Percentiles rank a stretch among this genome's conserved stretches.
Evolutionary conservation across 495 filamentous ascomycete genomes (phyloP).

Genomic region (Aspergillus heteromorphus): DNA sequence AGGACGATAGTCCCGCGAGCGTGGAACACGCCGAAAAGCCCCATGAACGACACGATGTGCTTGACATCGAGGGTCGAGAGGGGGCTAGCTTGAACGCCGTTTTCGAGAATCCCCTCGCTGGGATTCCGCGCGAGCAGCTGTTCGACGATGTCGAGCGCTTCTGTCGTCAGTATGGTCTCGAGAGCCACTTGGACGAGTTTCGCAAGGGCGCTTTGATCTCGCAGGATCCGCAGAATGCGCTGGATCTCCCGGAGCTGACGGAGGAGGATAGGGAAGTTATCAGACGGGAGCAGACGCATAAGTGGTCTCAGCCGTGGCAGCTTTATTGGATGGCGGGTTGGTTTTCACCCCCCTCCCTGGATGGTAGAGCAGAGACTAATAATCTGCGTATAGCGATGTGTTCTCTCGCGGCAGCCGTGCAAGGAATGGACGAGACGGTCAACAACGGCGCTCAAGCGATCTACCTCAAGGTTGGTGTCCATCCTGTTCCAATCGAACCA

Average conservation of each 20-base stretch:
- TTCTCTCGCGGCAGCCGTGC: conserved; percentile 48
- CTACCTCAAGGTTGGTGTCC: conserved; percentile 44
- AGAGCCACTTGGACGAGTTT: conserved; percentile 39
- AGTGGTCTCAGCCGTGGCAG: conserved; percentile 52
- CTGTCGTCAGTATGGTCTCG: conserved; percentile 36
- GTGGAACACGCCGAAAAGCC: conserved; percentile 10
- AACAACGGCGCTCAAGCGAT: conserved; percentile 73
- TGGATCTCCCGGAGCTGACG: conserved; percentile 36
- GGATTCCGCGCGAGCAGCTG: conserved; percentile 42
- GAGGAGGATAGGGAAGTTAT: conserved; percentile 42
- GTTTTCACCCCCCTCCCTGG: too few species aligned
- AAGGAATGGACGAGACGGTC: conserved; percentile 71
- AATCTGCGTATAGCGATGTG: too few species aligned
- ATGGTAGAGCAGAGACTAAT: too few species aligned
- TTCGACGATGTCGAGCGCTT: conserved; percentile 48
- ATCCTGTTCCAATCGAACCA: background rate
- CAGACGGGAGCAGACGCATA: conserved; percentile 44
- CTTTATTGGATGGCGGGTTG: conserved; percentile 53
- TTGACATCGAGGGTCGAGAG: conserved; percentile 20
- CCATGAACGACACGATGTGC: conserved; percentile 2
- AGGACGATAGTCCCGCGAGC: background rate
- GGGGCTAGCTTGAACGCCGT: conserved; percentile 24
- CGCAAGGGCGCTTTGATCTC: conserved; percentile 51
- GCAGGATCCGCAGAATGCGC: conserved; percentile 39
- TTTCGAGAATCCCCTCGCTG: conserved; percentile 48